Evolutionary conservation across 2,329 filamentous ascomycete species (phyloP).

Genomic region (Aspergillus tubingensis): DNA sequence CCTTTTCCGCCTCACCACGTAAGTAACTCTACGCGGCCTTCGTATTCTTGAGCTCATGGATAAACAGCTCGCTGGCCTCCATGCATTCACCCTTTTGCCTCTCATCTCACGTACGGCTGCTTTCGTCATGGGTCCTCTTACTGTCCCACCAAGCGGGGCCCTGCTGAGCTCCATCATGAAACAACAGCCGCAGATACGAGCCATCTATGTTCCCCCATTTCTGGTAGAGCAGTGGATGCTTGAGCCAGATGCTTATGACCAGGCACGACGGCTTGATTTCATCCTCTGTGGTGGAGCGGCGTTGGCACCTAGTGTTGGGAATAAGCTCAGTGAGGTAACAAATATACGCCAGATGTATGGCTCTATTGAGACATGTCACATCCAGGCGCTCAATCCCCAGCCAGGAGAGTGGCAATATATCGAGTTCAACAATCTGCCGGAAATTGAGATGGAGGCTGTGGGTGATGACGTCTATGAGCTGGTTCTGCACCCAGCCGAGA

Average conservation of each 20-base stretch:
- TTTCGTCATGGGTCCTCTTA: neutral
- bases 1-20: neutral
- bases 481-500: neutral
- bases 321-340: neutral
- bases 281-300: neutral
- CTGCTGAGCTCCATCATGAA: neutral
- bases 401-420: neutral
- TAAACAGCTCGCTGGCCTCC: neutral
- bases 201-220: neutral
- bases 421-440: neutral
- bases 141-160: neutral
- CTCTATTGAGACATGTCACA: neutral
- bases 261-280: neutral
- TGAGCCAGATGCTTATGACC: neutral
- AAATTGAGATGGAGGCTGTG: neutral
- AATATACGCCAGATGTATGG: neutral
- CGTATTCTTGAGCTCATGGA: neutral
- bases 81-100: neutral
- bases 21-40: neutral
- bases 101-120: neutral
- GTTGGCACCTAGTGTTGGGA: neutral
- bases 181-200: neutral
- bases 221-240: neutral
- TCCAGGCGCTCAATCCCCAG: neutral
- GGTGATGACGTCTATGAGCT: neutral